Conservation (phyloP, 768 basidiomycete species). For the Royoungia palumana region DNA sequence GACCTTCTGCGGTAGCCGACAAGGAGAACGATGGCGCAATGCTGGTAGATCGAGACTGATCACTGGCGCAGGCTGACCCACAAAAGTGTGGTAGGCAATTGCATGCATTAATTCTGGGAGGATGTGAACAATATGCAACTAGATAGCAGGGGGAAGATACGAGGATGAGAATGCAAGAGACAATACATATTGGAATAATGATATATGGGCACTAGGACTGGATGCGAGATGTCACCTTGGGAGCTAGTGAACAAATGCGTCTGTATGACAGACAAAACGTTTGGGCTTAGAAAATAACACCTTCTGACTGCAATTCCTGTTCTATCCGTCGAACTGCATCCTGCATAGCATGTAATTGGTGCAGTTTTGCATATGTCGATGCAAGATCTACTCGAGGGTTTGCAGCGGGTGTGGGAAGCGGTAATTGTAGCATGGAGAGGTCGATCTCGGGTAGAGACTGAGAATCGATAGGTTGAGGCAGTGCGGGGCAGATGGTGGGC, state of each 20-base stretch:
- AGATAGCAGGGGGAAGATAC: too few species aligned
- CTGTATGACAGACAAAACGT: not conserved
- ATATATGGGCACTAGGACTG: constrained; percentile 2
- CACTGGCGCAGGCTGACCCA: too few species aligned
- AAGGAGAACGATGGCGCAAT: too few species aligned
- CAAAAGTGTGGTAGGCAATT: too few species aligned
- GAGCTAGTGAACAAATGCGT: not conserved
- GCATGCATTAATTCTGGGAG: too few species aligned
- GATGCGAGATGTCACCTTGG: constrained; percentile 5
- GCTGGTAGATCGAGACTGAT: too few species aligned
- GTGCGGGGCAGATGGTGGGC: not conserved
- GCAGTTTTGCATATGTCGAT: constrained; percentile 16
- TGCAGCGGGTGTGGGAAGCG: not conserved
- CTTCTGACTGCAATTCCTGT: constrained; percentile 28
- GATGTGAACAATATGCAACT: too few species aligned
- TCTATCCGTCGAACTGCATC: constrained; percentile 34
- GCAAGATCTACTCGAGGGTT: not conserved
- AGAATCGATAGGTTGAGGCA: not conserved
- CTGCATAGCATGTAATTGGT: constrained; percentile 30
- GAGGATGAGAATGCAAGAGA: too few species aligned
- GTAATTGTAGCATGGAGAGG: constrained; percentile 24
- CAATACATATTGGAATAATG: constrained; percentile 22
- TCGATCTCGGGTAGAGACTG: constrained; percentile 21
- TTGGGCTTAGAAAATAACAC: constrained; percentile 12
- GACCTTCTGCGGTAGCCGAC: too few species aligned